These are phyloP conservation scores for Flueggea neowawraea DNA, from an alignment of 441 rosid species.

Conservation along the genomic window DNA sequence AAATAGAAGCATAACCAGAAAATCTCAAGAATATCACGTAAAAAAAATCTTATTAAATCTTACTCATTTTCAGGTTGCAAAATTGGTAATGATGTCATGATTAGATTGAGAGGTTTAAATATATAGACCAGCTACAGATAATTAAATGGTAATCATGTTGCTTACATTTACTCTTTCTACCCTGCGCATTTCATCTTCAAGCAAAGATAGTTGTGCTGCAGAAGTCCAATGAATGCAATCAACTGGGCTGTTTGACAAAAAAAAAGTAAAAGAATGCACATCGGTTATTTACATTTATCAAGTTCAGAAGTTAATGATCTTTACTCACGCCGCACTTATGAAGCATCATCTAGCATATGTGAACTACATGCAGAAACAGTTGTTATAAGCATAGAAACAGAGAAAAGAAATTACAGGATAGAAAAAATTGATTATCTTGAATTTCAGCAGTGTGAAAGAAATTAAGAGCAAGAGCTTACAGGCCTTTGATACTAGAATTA, in stretches of 20 bases:
- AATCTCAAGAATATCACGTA: too few species aligned
- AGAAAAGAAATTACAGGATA: background rate
- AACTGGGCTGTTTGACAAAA: constrained; percentile 67
- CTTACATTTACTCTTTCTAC: constrained; percentile 96
- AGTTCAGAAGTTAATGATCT: too few species aligned
- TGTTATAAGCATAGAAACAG: background rate
- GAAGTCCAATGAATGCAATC: constrained; percentile 96
- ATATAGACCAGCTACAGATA: constrained; percentile 8
- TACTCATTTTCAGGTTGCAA: background rate
- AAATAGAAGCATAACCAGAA: too few species aligned
- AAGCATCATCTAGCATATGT: too few species aligned
- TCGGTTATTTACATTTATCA: background rate
- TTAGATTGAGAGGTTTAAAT: constrained; percentile 1
- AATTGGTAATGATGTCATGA: background rate
- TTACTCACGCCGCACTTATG: too few species aligned
- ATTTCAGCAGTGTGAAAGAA: too few species aligned
- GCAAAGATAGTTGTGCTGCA: constrained; percentile 89
- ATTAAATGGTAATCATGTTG: constrained; percentile 1
- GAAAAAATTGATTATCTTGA: too few species aligned
- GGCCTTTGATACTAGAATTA: too few species aligned
- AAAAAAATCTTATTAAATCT: too few species aligned
- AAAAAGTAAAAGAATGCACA: constrained; percentile 11
- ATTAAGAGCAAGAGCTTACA: too few species aligned
- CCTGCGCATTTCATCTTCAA: constrained; percentile 96
- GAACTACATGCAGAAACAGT: too few species aligned